Base-by-base conservation (phyloP, 169 alveolate genomes). In the Cryptosporidium meleagridis region DNA sequence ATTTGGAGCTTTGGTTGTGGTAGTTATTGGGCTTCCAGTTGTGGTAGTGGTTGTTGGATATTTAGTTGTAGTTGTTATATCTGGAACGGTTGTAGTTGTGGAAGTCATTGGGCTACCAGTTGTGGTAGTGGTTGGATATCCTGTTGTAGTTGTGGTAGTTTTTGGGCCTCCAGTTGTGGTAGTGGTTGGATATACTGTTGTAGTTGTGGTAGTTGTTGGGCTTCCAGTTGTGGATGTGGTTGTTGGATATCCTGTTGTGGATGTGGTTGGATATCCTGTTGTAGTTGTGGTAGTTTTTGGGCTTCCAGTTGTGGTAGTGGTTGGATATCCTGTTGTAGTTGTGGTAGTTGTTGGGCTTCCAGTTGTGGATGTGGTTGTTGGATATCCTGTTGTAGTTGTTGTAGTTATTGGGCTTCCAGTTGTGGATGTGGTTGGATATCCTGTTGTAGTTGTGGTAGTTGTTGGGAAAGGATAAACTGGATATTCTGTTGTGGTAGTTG, bases 341-440 rank as follows among this genome's bases (percentile, higher is more conserved):
- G 85, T 72, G 9, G 85, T 72, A 23, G 85, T 70, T 29, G 35
- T 45, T 1, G 5, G n/a, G n/a, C n/a, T n/a, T n/a, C n/a, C n/a
- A n/a, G 87, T 75, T 51, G 65, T 75, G 0, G 72, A 21, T 0
- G 51, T 75, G 2, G 75, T 29, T 23, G 70, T 37, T 9, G 29
- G 37, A 0, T 65, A 16, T 4, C 10, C 33, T 0, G 72, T 65
- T 31, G 72, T 65, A 16, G 58, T 44, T 2, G 87, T 80, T 21
- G 87, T 80, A 6, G 62, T 35, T 2, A 31, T 41, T 33, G 61
- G 61, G 3, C 29, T 5, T 3, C n/a, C 45, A 0, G 37, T 51
- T 61, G 87, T 41, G 5, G 58, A 23, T 2, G 58, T 75, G 0
- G 86, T 52, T 23, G 55, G 37, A 8, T 26, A 7, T 62, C 1